Evolutionary conservation across 2,329 filamentous ascomycete species (phyloP), one percentile per base, ranked within the genome.

Genomic region (Sarocladium strictum): DNA sequence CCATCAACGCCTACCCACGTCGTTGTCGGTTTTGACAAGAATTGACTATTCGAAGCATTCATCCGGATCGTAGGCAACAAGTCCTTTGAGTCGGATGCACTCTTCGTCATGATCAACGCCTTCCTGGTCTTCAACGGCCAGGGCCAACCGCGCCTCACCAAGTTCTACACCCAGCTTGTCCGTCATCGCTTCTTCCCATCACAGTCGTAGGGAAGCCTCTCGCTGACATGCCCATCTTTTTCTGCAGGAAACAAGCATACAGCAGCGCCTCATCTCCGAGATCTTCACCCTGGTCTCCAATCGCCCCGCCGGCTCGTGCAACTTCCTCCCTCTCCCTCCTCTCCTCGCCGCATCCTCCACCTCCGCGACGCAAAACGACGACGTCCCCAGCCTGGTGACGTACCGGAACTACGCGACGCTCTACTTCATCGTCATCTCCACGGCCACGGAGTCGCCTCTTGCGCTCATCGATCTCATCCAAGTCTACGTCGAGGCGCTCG

Each of bases 81-180:
- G 21, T 43, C 21, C 41, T 6, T n/a, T n/a, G 4, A 50, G 33
- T 19, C 38, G 47, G 9, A 51, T 51, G 47, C 27, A 21, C 21
- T 24, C 29, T 17, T 27, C 50, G 21, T 62, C 62, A 99, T 99
- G 94, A 97, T 99, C 72, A 99, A 96, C 78, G 94, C 95, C 29
- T 93, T 99, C 58, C 80, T 99, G 61, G 93, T 99, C 69, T 99
- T 99, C 79, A 99, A 99, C 68, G 96, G 96, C 76, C 90, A 93
- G 64, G 94, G 94, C 60, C 93, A 99, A 73, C 93, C 94, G 35
- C 87, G 94, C 55, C 81, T 99, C 69, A 97, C 93, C 64, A 97
- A 97, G 67, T 99, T 99, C 78, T 99, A 99, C 71, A 97, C 93
- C 2, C 93, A 97, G 69, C 84, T 99, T 61, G 93, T 96, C 61